phyloP scores from a whole-genome alignment of 208 protist genomes.

The Trypanosoma scelopori region DNA sequence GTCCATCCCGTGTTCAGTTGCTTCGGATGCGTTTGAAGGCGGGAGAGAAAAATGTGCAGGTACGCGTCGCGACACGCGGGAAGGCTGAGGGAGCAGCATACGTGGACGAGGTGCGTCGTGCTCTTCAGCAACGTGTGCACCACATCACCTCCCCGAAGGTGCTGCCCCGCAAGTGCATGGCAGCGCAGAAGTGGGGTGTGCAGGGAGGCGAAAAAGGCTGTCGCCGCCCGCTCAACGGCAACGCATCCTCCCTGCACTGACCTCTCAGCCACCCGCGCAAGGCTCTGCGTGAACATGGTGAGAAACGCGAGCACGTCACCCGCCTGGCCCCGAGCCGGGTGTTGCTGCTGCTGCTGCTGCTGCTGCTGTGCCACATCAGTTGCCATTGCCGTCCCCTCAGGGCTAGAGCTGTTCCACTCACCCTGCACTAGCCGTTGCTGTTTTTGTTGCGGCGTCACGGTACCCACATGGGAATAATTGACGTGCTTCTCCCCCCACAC shows the following conservation, averaged over 20 bases:
- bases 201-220: slow-evolving; percentile 25
- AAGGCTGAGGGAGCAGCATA: slow-evolving; percentile 36
- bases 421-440: not conserved
- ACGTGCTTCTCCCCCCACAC: not conserved
- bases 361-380: not conserved
- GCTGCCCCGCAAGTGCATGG: slow-evolving; percentile 22
- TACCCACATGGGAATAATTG: not conserved
- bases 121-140: slow-evolving; percentile 49
- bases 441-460: no score
- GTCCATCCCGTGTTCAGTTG: not conserved
- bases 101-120: slow-evolving; percentile 47
- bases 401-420: not conserved
- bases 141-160: slow-evolving; percentile 37
- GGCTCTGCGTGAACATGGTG: slow-evolving; percentile 40
- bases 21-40: slow-evolving; percentile 22
- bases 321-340: slow-evolving; percentile 7
- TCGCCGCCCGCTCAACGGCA: not conserved
- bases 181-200: slow-evolving; percentile 28
- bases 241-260: not conserved
- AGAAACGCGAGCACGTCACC: slow-evolving; percentile 34
- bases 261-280: slow-evolving; percentile 29
- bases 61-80: slow-evolving; percentile 45
- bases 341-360: not conserved
- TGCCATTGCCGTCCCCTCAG: not conserved
- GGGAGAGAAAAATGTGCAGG: slow-evolving; percentile 38